These are phyloP conservation scores for Pistacia integerrima DNA, from an alignment of 345 rosid species.

Conservation along the genomic window DNA sequence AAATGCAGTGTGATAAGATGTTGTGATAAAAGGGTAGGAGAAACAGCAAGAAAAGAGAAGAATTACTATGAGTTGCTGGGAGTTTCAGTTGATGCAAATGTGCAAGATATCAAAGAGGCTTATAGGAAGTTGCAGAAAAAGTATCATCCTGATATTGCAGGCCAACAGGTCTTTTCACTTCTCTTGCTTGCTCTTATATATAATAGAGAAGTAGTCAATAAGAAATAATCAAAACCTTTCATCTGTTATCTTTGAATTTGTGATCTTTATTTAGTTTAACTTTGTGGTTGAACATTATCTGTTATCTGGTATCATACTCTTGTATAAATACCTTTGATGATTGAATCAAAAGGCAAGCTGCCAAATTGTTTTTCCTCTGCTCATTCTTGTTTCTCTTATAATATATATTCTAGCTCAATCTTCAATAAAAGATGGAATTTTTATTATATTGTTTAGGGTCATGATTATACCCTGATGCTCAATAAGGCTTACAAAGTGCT, in stretches of 20 bases:
- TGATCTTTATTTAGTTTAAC: no score
- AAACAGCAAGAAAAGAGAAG: constrained; percentile 28
- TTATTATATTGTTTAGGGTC: constrained; percentile 30
- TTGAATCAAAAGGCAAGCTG: no score
- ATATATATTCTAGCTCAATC: neutral
- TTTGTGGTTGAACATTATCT: no score
- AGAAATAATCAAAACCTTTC: no score
- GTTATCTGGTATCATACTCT: no score
- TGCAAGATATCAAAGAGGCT: constrained; percentile 49
- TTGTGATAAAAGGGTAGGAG: constrained; percentile 19
- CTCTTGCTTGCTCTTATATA: neutral
- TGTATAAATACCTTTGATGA: no score
- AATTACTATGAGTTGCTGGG: constrained; percentile 61
- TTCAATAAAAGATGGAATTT: neutral
- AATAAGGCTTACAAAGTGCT: constrained; percentile 58
- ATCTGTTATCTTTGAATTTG: no score
- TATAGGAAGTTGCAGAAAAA: constrained; percentile 69
- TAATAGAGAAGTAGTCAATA: no score
- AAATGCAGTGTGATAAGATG: constrained; percentile 34
- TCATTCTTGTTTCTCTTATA: no score
- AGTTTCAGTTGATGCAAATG: constrained; percentile 44
- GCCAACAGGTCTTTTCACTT: constrained; percentile 44
- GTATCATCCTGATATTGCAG: constrained; percentile 65
- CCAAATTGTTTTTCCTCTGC: no score
- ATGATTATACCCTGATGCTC: constrained; percentile 46